A percentile compares a stretch with the other conserved stretches of the same genome.
phyloP scores from a whole-genome alignment of 1,139 yeast genomes.

The Scheffersomyces illinoinensis region DNA sequence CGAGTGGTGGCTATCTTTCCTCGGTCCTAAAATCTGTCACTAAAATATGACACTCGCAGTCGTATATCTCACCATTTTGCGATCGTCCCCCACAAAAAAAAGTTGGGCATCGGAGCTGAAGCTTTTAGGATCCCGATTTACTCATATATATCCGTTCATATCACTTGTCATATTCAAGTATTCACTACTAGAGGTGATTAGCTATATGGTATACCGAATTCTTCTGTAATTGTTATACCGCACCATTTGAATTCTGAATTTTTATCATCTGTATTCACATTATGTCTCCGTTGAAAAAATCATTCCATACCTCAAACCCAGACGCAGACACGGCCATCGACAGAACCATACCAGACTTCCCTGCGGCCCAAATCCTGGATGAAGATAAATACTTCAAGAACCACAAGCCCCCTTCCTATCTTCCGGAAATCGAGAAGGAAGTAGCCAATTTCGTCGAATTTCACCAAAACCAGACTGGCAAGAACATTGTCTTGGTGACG shows the following conservation, averaged over 20 bases:
- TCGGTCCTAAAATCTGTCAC: neutral
- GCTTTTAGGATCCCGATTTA: neutral
- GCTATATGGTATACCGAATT: neutral
- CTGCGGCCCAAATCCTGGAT: slow-evolving; percentile 72
- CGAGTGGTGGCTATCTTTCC: neutral
- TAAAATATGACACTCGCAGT: neutral
- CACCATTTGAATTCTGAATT: neutral
- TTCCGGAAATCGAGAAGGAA: slow-evolving; percentile 58
- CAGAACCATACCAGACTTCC: slow-evolving; percentile 70
- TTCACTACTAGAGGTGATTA: neutral
- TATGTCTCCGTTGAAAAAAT: slow-evolving; percentile 7
- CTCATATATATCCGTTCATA: neutral
- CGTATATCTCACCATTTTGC: slow-evolving; percentile 2
- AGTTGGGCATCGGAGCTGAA: neutral
- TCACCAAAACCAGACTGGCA: slow-evolving; percentile 40
- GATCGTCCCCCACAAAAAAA: neutral
- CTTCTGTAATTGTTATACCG: neutral
- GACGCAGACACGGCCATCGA: slow-evolving; percentile 76
- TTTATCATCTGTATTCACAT: neutral
- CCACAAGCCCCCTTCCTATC: slow-evolving; percentile 74
- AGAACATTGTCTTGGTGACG: slow-evolving; percentile 77
- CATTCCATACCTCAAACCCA: slow-evolving; percentile 65
- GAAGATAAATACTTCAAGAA: slow-evolving; percentile 74
- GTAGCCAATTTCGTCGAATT: slow-evolving; percentile 59
- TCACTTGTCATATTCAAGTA: neutral